A percentile compares a stretch with the other conserved stretches of the same genome.
Evolutionary conservation across 257 asterid species (phyloP).

Genomic region (Buddleja alternifolia): DNA sequence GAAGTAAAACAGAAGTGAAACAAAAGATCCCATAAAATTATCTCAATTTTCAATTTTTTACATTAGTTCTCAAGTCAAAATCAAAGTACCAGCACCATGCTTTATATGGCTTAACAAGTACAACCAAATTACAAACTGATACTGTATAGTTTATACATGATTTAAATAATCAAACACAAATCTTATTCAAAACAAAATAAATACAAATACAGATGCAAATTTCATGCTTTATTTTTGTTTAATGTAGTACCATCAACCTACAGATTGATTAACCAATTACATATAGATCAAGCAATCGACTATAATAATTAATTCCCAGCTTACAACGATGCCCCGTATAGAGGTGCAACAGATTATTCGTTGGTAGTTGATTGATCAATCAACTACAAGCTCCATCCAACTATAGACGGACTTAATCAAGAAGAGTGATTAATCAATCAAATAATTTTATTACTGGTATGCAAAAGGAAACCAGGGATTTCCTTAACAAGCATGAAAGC

Average conservation of each 20-base stretch:
- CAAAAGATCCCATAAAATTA: too few relatives aligned
- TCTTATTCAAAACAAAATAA: too few relatives aligned
- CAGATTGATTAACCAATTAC: not conserved
- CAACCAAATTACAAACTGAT: too few relatives aligned
- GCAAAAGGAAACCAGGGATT: constrained; percentile 18
- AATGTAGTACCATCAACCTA: constrained; percentile 21
- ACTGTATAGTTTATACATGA: too few relatives aligned
- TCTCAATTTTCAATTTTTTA: too few relatives aligned
- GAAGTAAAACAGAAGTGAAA: too few relatives aligned
- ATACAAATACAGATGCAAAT: too few relatives aligned
- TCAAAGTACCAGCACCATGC: too few relatives aligned
- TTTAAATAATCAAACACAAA: too few relatives aligned
- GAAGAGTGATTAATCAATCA: constrained; percentile 1
- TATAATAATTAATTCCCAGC: not conserved
- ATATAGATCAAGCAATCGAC: not conserved
- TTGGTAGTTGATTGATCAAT: constrained; percentile 47
- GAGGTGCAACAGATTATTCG: constrained; percentile 30
- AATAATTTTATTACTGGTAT: not conserved
- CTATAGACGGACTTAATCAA: not conserved
- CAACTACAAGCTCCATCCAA: constrained; percentile 33
- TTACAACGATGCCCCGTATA: not conserved
- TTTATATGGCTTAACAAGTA: too few relatives aligned
- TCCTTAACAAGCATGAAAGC: constrained; percentile 20
- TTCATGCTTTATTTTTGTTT: too few relatives aligned
- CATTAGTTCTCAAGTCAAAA: too few relatives aligned